phyloP scores from a whole-genome alignment of 1,284 basidiomycete genomes.

The Ganoderma multipileum region DNA sequence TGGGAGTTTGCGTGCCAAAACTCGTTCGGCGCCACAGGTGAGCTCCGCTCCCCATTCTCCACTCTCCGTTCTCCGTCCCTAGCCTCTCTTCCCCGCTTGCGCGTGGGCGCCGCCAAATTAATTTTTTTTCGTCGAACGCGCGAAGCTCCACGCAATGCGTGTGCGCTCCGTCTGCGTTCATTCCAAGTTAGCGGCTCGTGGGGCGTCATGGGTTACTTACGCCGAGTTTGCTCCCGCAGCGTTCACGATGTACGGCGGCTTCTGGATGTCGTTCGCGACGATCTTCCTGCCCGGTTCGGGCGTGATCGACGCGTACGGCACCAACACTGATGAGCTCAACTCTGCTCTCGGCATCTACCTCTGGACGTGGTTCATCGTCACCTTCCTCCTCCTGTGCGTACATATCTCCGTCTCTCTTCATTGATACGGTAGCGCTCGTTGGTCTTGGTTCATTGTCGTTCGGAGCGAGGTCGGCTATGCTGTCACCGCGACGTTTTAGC shows the following conservation, averaged over 20 bases:
- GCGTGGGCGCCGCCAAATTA: not conserved
- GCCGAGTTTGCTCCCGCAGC: conserved; percentile 51
- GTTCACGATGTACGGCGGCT: conserved; percentile 84
- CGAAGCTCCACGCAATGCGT: not conserved
- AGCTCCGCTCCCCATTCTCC: conserved; percentile 32
- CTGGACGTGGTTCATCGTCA: conserved; percentile 75
- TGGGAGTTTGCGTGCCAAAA: conserved; percentile 86
- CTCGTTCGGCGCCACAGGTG: conserved; percentile 72
- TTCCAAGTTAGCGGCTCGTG: not conserved
- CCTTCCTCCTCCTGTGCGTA: conserved; percentile 65
- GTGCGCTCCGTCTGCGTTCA: not conserved
- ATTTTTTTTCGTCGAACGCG: not conserved
- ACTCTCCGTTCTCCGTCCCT: too few relatives aligned
- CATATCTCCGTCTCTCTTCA: not conserved
- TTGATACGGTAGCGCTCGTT: not conserved
- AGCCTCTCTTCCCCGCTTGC: conserved; percentile 1
- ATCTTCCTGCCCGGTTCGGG: conserved; percentile 71
- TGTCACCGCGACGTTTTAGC: not conserved
- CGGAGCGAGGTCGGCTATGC: not conserved
- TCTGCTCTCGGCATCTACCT: conserved; percentile 74
- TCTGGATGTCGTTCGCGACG: conserved; percentile 83
- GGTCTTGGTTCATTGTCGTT: not conserved
- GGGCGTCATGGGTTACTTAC: not conserved
- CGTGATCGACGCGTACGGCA: conserved; percentile 59
- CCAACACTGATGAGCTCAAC: conserved; percentile 47